Evolutionary conservation across 2,329 filamentous ascomycete genomes (phyloP).

Genomic region (Cercospora sp.): DNA sequence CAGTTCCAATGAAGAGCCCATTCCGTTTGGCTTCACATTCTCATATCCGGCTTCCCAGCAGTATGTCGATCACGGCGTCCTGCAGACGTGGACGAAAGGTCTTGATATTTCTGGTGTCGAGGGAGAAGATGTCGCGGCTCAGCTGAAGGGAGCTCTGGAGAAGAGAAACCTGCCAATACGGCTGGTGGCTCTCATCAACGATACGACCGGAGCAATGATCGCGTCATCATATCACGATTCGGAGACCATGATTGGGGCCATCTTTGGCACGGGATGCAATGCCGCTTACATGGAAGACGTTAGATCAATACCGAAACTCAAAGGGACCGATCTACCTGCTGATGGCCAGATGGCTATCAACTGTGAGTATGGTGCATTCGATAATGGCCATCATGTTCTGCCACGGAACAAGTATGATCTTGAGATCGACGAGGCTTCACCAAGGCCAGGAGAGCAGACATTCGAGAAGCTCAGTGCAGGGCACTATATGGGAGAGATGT

Average conservation of each 20-base stretch:
- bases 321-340: constrained; percentile 66
- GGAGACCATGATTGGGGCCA: constrained; percentile 83
- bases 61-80: constrained; percentile 86
- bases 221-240: constrained; percentile 86
- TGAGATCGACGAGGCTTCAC: constrained; percentile 85
- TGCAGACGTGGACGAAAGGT: constrained; percentile 97
- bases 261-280: constrained; percentile 92
- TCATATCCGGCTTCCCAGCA: constrained; percentile 93
- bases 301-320: constrained; percentile 79
- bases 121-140: constrained; percentile 84
- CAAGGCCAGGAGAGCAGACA: constrained; percentile 87
- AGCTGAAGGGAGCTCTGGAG: constrained; percentile 76
- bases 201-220: constrained; percentile 88
- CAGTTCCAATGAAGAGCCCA: constrained; percentile 59
- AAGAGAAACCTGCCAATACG: constrained; percentile 79
- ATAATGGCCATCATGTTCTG: constrained; percentile 88
- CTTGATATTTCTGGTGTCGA: constrained; percentile 93
- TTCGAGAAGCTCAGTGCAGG: constrained; percentile 99
- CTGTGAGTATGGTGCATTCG: constrained; percentile 96
- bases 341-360: constrained; percentile 93
- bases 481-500: constrained; percentile 90
- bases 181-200: constrained; percentile 83
- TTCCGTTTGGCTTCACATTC: constrained; percentile 92
- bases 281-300: constrained; percentile 89
- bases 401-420: constrained; percentile 85